A percentile compares a stretch with the other conserved stretches of the same genome.
These are phyloP conservation scores for Tylopilus rubrobrunneus DNA, from an alignment of 768 basidiomycete species.

Conservation along the genomic window DNA sequence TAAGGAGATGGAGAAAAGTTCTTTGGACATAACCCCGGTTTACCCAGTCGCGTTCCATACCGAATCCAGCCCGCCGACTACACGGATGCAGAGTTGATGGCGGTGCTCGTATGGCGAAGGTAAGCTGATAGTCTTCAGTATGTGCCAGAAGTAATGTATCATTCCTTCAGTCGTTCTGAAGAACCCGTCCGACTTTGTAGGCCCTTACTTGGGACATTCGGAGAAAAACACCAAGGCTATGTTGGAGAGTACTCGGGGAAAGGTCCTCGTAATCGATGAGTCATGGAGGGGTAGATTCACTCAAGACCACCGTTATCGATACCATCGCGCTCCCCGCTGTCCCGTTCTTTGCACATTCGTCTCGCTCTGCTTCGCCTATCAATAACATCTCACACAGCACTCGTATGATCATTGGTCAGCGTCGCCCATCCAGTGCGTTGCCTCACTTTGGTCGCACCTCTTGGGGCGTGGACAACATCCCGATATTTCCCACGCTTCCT, in stretches of 20 bases:
- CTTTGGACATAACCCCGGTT: slow-evolving; percentile 72
- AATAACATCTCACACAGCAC: slow-evolving; percentile 34
- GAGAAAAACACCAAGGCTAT: slow-evolving; percentile 65
- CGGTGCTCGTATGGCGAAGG: slow-evolving; percentile 65
- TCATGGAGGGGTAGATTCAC: slow-evolving; percentile 39
- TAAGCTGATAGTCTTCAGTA: slow-evolving; percentile 13
- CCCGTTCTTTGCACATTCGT: slow-evolving; percentile 37
- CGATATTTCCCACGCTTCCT: slow-evolving; percentile 15
- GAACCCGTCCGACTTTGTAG: slow-evolving; percentile 70
- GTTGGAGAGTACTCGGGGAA: slow-evolving; percentile 53
- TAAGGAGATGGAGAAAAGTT: slow-evolving; percentile 71
- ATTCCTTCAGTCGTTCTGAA: slow-evolving; percentile 51
- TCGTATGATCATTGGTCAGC: slow-evolving; percentile 40
- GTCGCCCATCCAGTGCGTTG: slow-evolving; percentile 48
- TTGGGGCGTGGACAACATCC: slow-evolving; percentile 25
- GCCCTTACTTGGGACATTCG: slow-evolving; percentile 52
- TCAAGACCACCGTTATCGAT: slow-evolving; percentile 67
- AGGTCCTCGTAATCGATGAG: slow-evolving; percentile 71
- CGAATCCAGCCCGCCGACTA: slow-evolving; percentile 60
- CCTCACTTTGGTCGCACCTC: slow-evolving; percentile 32
- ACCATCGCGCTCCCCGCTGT: slow-evolving; percentile 46
- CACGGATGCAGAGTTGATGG: slow-evolving; percentile 49
- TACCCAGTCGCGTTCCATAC: slow-evolving; percentile 65
- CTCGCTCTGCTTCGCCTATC: slow-evolving; percentile 44
- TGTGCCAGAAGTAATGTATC: background rate